Percentiles rank a stretch among this genome's conserved stretches.
phyloP scores from a whole-genome alignment of 2,329 filamentous ascomycete genomes.

The Diaporthe batatas region DNA sequence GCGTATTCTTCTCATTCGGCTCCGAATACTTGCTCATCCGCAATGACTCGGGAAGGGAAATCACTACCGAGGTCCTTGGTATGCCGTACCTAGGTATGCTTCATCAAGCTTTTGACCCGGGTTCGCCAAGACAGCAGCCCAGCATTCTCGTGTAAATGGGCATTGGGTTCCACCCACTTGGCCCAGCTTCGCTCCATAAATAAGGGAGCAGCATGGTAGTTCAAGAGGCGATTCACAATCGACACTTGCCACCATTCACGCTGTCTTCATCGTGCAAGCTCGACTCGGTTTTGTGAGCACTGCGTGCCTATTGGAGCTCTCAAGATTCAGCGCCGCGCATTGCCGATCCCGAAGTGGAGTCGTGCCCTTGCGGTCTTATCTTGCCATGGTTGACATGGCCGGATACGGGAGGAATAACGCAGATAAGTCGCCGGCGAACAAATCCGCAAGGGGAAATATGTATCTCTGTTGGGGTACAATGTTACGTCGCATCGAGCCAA shows the following conservation, averaged over 20 bases:
- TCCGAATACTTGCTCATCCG: background rate
- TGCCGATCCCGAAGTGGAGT: conserved; percentile 33
- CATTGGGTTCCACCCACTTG: background rate
- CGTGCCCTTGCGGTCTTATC: conserved; percentile 23
- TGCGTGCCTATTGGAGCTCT: background rate
- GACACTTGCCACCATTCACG: too few relatives aligned
- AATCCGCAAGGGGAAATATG: background rate
- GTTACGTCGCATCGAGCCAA: conserved; percentile 31
- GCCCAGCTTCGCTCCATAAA: background rate
- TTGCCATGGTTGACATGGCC: conserved; percentile 25
- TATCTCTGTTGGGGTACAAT: conserved; percentile 12
- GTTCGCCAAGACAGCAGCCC: conserved; percentile 10
- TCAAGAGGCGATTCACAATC: background rate
- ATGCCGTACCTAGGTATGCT: too few relatives aligned
- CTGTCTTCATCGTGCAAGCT: too few relatives aligned
- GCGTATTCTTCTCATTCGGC: background rate
- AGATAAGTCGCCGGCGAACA: conserved; percentile 31
- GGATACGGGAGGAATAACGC: conserved; percentile 24
- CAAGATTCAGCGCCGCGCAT: background rate
- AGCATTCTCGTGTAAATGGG: background rate
- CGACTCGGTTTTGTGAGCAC: background rate
- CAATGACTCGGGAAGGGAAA: background rate
- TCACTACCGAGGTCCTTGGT: background rate
- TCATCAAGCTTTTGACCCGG: background rate
- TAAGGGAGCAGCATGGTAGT: background rate